These are phyloP conservation scores for Kodamaea alishanica DNA, from an alignment of 1,139 yeast species.

Conservation along the genomic window DNA sequence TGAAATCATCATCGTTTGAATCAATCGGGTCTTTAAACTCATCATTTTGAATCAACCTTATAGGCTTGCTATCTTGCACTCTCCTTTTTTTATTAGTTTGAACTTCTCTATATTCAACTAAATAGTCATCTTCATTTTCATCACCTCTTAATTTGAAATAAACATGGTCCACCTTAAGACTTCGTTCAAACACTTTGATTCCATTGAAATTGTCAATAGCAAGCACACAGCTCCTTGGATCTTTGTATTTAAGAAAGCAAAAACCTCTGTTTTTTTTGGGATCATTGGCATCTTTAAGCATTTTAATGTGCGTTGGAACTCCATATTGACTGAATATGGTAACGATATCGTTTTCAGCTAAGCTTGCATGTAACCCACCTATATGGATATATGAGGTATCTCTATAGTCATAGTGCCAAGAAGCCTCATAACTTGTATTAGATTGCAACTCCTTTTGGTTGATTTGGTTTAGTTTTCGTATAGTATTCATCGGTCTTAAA, in stretches of 20 bases:
- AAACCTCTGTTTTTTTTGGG: constrained; percentile 67
- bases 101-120: constrained; percentile 30
- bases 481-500: constrained; percentile 33
- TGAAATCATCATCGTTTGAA: constrained; percentile 2
- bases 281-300: constrained; percentile 65
- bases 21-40: constrained; percentile 1
- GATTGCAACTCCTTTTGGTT: constrained; percentile 64
- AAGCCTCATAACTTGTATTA: constrained; percentile 58
- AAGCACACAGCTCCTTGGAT: constrained; percentile 72
- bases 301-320: constrained; percentile 70
- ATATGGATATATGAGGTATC: constrained; percentile 61
- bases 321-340: constrained; percentile 89
- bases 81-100: constrained; percentile 7
- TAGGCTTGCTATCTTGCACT: constrained; percentile 7
- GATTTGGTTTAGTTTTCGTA: constrained; percentile 52
- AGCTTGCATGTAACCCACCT: constrained; percentile 64
- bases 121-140: constrained; percentile 44
- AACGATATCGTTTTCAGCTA: constrained; percentile 72
- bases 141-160: constrained; percentile 55
- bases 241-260: constrained; percentile 80
- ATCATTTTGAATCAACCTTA: constrained; percentile 4
- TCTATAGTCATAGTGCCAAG: constrained; percentile 86
- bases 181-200: constrained; percentile 52
- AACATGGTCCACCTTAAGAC: constrained; percentile 72
- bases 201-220: constrained; percentile 92